Evolutionary conservation across 805 yeast species (phyloP).

Genomic region (Blastobotrys chiropterorum): DNA sequence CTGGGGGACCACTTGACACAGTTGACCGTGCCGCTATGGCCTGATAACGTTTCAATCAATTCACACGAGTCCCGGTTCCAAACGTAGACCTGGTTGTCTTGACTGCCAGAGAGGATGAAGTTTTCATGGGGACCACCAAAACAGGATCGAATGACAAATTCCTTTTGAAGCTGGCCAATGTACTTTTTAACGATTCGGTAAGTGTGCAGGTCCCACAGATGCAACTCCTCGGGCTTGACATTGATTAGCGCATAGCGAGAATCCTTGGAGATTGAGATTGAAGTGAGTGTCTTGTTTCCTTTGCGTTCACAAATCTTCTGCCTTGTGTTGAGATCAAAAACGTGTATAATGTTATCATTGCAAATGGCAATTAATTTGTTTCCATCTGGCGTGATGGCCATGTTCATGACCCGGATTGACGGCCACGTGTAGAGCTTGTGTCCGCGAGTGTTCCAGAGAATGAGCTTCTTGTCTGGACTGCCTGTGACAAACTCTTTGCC

Average conservation of each 20-base stretch:
- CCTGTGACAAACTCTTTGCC: slow-evolving; percentile 58
- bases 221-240: slow-evolving; percentile 68
- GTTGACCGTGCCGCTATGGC: slow-evolving; percentile 63
- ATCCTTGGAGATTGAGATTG: slow-evolving; percentile 55
- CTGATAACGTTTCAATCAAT: slow-evolving; percentile 52
- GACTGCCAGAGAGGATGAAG: slow-evolving; percentile 73
- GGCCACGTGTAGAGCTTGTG: slow-evolving; percentile 28
- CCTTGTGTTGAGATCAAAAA: slow-evolving; percentile 46
- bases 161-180: slow-evolving; percentile 65
- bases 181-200: slow-evolving; percentile 56
- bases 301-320: slow-evolving; percentile 40
- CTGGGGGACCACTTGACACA: slow-evolving; percentile 69
- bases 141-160: slow-evolving; percentile 66
- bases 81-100: slow-evolving; percentile 68
- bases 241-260: slow-evolving; percentile 53
- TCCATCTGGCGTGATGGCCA: slow-evolving; percentile 62
- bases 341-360: slow-evolving; percentile 52
- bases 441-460: slow-evolving; percentile 37
- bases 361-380: slow-evolving; percentile 57
- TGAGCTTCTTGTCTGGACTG: slow-evolving; percentile 65
- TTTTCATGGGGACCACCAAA: slow-evolving; percentile 70
- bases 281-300: slow-evolving; percentile 55
- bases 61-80: slow-evolving; percentile 75
- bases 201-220: slow-evolving; percentile 68
- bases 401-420: slow-evolving; percentile 52